Base-by-base conservation (phyloP, 2,329 filamentous ascomycete genomes). In the Aaosphaeria pasadenensis region DNA sequence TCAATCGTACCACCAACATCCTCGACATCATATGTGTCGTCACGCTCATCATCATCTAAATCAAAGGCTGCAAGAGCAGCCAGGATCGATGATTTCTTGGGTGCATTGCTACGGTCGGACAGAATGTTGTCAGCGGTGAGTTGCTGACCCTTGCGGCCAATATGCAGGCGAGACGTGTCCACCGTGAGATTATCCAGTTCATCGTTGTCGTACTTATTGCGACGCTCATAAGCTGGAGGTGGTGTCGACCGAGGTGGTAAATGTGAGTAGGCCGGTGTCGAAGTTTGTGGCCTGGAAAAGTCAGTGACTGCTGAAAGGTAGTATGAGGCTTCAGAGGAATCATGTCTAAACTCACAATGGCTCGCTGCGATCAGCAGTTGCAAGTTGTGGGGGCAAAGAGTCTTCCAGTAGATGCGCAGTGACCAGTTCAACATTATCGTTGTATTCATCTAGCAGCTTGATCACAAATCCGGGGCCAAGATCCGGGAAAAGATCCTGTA, bases 401-500 rank as follows among this genome's bases (percentile, higher is more conserved):
- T 86, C 85, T 56, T 95, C 88, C 0, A 97, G 81, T 4, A 96
- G 76, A 66, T 92, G 88, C 5, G 88, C 83, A 51, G 94, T 86
- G 33, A 94, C 86, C 64, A 86, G 80, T 69, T 96, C 91, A 0
- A 86, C 80, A 59, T 91, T 78, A 56, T 94, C 85, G 40, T 75
- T 72, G 65, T 94, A 96, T 63, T 89, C 84, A 59, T 92, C 87
- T 28, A 96, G 77, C 7, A 95, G 78, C 58, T 82, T 87, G 13
- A 88, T 79, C 11, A 97, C 76, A 63, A 96, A 97, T 0, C 81
- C 88, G 4, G 88, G 86, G 5, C 91, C 91, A 7, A 97, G 76
- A 53, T 95, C 84, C 0, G 92, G 90, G 62, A 97, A 96, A 0
- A 97, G 77, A 63, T 99, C 92, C 64, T 96, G 91, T n/a, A 99